A percentile compares a stretch with the other conserved stretches of the same genome.
These are phyloP conservation scores for Asterella californica DNA, from an alignment of 225 moss, liverwort and hornwort genomes.

Conservation along the genomic window DNA sequence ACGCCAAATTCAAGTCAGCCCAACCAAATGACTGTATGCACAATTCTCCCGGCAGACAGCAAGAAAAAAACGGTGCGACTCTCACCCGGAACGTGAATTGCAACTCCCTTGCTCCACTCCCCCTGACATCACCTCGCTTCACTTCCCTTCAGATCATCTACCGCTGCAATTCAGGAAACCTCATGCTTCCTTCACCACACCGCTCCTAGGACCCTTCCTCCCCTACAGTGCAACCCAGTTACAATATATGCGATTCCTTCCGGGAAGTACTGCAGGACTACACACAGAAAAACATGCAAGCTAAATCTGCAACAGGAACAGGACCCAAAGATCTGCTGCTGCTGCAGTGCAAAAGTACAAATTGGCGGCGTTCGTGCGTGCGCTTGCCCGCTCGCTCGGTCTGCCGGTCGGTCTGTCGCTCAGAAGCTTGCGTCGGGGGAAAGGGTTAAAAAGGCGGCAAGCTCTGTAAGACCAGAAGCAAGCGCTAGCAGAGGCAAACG, in stretches of 20 bases:
- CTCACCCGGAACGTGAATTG: background rate
- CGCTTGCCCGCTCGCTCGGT: background rate
- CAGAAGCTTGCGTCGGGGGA: background rate
- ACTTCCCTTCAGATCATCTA: background rate
- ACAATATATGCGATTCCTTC: background rate
- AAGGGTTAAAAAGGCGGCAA: background rate
- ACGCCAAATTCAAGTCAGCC: background rate
- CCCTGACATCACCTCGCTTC: background rate
- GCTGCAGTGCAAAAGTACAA: constrained; percentile 1
- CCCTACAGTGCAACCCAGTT: background rate
- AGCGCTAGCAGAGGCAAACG: background rate
- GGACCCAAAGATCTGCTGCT: background rate
- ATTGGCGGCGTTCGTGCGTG: constrained; percentile 9
- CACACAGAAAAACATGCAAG: background rate
- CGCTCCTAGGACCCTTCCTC: background rate
- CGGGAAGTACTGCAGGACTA: background rate
- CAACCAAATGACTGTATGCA: background rate
- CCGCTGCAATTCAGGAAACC: background rate
- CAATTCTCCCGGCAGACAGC: background rate
- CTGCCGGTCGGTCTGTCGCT: background rate
- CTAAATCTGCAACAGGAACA: background rate
- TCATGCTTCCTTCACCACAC: background rate
- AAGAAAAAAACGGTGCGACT: background rate
- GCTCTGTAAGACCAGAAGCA: background rate
- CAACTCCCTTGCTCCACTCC: background rate